phyloP scores from a whole-genome alignment of 2,329 filamentous ascomycete species.

The Fusarium sp. region DNA sequence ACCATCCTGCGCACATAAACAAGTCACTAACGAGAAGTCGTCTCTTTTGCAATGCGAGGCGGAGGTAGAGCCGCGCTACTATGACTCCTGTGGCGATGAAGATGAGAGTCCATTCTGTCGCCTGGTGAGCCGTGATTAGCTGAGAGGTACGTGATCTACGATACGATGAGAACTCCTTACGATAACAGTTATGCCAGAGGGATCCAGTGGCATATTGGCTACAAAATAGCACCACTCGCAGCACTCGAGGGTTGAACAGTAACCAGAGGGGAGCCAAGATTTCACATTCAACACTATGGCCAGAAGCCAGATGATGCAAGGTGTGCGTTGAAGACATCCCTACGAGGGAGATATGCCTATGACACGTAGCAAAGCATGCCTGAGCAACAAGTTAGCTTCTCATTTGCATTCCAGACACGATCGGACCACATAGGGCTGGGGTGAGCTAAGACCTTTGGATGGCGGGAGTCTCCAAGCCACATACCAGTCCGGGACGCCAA shows the following conservation, averaged over 20 bases:
- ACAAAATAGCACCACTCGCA: neutral
- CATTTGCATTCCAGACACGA: constrained; percentile 1
- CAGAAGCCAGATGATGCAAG: neutral
- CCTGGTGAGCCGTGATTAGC: neutral
- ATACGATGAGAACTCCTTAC: neutral
- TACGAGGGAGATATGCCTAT: neutral
- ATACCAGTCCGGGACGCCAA: neutral
- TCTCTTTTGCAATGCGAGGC: constrained; percentile 10
- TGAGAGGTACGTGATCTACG: no score
- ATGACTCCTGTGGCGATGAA: constrained; percentile 9
- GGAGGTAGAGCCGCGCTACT: constrained; percentile 16
- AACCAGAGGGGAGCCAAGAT: no score
- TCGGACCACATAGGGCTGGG: no score
- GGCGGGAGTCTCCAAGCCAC: neutral
- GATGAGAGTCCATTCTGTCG: constrained; percentile 16
- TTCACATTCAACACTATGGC: neutral
- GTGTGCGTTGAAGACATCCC: neutral
- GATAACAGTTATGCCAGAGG: constrained; percentile 5
- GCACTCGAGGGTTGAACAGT: no score
- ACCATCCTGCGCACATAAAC: constrained; percentile 29
- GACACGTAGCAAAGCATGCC: neutral
- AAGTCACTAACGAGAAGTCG: constrained; percentile 18
- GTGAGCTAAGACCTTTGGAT: neutral
- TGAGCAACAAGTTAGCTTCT: neutral
- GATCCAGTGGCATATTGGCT: constrained; percentile 6